phyloP scores from a whole-genome alignment of 768 basidiomycete genomes.

The Brasilioporus rufonigricans region DNA sequence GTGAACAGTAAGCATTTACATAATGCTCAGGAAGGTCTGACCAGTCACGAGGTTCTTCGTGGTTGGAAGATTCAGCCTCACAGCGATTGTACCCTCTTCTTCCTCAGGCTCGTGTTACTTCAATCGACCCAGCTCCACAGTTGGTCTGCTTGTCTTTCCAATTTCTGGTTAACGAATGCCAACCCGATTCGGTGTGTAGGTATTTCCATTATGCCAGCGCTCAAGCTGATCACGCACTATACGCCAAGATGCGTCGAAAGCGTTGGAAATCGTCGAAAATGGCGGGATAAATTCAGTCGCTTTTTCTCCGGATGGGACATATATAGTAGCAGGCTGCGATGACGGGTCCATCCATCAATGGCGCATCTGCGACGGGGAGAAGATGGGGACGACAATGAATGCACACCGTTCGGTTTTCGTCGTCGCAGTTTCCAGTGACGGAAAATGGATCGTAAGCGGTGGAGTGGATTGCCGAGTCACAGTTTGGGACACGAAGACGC shows the following conservation, averaged over 20 bases:
- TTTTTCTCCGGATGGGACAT: slow-evolving; percentile 15
- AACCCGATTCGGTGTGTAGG: slow-evolving; percentile 1
- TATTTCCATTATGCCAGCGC: neutral
- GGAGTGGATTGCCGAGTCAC: slow-evolving; percentile 6
- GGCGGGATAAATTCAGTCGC: slow-evolving; percentile 8
- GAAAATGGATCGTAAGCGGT: slow-evolving; percentile 16
- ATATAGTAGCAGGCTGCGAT: slow-evolving; percentile 9
- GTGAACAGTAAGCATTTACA: no score
- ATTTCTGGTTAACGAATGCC: slow-evolving; percentile 1
- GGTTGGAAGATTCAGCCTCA: no score
- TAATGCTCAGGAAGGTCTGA: no score
- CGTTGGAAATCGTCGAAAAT: slow-evolving; percentile 5
- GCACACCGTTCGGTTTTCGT: slow-evolving; percentile 5
- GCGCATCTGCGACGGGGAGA: slow-evolving; percentile 8
- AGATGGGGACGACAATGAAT: slow-evolving; percentile 8
- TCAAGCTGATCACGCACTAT: neutral
- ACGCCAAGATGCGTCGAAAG: slow-evolving; percentile 2
- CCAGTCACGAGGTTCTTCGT: no score
- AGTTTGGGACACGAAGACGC: slow-evolving; percentile 13
- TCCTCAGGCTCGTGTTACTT: no score
- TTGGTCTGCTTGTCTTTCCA: neutral
- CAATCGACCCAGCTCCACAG: no score
- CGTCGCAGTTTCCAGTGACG: slow-evolving; percentile 12
- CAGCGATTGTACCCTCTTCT: neutral
- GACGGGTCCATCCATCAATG: slow-evolving; percentile 14